Conservation (phyloP, 208 protist genomes). For the Naegleria lovaniensis region DNA sequence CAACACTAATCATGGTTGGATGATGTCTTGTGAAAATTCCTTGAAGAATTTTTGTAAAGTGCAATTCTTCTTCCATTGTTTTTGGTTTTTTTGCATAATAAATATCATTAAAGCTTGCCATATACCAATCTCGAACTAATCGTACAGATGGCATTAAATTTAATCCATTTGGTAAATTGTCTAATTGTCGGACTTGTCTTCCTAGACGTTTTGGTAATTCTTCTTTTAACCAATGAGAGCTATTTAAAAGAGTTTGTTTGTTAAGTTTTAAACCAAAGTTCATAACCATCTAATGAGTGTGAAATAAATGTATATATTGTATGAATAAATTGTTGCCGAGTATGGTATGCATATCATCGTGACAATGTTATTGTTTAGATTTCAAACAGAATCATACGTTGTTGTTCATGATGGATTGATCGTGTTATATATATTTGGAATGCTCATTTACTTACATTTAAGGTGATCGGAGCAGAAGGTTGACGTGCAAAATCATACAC, state of each 20-base stretch:
- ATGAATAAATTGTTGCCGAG: no score
- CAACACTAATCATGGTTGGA: not conserved
- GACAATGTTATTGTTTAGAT: no score
- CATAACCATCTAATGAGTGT: not conserved
- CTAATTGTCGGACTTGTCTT: not conserved
- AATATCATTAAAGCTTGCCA: not conserved
- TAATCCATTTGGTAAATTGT: not conserved
- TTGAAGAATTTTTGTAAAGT: not conserved
- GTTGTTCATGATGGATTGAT: no score
- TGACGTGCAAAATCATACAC: not conserved
- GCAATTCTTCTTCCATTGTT: not conserved
- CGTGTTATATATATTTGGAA: no score
- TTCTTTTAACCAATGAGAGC: not conserved
- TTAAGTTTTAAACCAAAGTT: not conserved
- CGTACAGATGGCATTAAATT: slow-evolving; percentile 17
- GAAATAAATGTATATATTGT: no score
- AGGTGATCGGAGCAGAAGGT: not conserved
- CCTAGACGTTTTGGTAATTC: not conserved
- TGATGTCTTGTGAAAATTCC: slow-evolving; percentile 1
- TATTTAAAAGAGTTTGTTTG: not conserved
- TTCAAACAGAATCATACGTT: no score
- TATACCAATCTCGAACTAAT: slow-evolving; percentile 21
- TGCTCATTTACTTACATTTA: not conserved
- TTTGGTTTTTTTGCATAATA: not conserved
- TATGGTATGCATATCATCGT: no score